Evolutionary conservation across 2,329 filamentous ascomycete genomes (phyloP), one percentile per base, ranked within the genome.

Genomic region (Pseudogymnoascus sp.): DNA sequence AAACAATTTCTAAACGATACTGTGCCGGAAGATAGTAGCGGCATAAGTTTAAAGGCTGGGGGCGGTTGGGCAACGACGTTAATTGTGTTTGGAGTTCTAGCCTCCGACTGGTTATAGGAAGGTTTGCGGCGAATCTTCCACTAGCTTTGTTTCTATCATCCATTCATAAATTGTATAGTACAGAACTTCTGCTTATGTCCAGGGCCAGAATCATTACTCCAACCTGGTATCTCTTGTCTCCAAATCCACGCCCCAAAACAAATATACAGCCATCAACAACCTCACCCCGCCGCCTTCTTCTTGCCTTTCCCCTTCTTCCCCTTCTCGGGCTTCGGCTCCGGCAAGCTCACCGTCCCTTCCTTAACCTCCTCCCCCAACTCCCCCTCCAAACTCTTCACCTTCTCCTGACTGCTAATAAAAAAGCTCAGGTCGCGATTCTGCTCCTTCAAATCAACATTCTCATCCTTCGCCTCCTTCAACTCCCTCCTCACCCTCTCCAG

Each of bases 401-500:
- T 93, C 75, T 95, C 87, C 74, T 89, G 86, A 0, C 90, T 89
- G 19, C 86, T 90, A 65, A 97, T 93, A 71, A 93, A 96, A 82
- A 96, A 93, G 60, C 82, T 87, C 72, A 97, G 73, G 73, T 97
- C 93, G 13, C 89, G 83, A 72, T 96, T 96, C 81, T 92, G 89
- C 74, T 96, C 92, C 67, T 87, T 85, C 46, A 96, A 76, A 68
- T 96, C 91, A 40, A 78, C 81, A 68, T 90, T 88, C 74, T 91
- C 85, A 13, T 69, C 72, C 69, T 83, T 83, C 3, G 89, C 75
- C 42, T 79, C 79, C 26, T 79, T 79, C 1, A 87, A 75, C 72
- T 88, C 82, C 64, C 79, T 79, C 44, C 82, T 79, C 17, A 91
- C 75, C 19, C 67, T 78, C 63, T 82, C 80, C 7, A 87, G 77